Evolutionary conservation across 768 basidiomycete species (phyloP).

Genomic region (Tulasnella sp.): DNA sequence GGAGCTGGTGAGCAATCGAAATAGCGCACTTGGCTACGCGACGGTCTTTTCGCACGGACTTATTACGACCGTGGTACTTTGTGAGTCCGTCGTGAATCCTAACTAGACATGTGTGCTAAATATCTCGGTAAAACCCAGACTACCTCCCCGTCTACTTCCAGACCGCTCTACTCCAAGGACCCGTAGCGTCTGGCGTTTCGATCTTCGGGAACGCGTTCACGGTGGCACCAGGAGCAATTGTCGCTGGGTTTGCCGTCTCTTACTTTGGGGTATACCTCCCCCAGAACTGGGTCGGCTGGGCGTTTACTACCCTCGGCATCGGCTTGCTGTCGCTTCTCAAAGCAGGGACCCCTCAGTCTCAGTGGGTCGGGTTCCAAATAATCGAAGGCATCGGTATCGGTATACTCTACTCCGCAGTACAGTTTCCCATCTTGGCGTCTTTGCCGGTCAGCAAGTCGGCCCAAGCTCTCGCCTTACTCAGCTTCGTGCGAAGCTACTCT

Average conservation of each 20-base stretch:
- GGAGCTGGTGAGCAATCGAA: constrained; percentile 24
- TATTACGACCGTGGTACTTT: not conserved
- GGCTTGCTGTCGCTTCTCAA: constrained; percentile 24
- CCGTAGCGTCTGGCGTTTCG: constrained; percentile 30
- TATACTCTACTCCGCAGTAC: constrained; percentile 12
- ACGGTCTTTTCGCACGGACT: constrained; percentile 20
- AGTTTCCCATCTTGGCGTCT: constrained; percentile 24
- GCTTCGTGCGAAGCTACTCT: no score
- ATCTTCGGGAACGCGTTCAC: constrained; percentile 29
- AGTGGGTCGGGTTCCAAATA: constrained; percentile 7
- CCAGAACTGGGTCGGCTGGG: constrained; percentile 30
- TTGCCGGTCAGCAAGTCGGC: constrained; percentile 14
- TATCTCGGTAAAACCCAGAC: not conserved
- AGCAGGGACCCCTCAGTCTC: not conserved
- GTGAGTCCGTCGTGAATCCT: constrained; percentile 5
- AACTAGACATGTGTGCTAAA: not conserved
- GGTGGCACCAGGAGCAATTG: constrained; percentile 30
- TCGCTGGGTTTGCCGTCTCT: constrained; percentile 29
- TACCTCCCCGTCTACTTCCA: constrained; percentile 24
- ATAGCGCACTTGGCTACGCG: constrained; percentile 23
- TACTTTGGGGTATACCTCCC: constrained; percentile 28
- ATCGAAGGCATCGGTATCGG: constrained; percentile 7
- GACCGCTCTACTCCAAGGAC: constrained; percentile 29
- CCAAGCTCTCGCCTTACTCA: constrained; percentile 15
- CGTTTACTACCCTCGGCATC: constrained; percentile 25